These are phyloP conservation scores for Cunninghamia lanceolata DNA, from an alignment of 75 land plant species.

Conservation along the genomic window DNA sequence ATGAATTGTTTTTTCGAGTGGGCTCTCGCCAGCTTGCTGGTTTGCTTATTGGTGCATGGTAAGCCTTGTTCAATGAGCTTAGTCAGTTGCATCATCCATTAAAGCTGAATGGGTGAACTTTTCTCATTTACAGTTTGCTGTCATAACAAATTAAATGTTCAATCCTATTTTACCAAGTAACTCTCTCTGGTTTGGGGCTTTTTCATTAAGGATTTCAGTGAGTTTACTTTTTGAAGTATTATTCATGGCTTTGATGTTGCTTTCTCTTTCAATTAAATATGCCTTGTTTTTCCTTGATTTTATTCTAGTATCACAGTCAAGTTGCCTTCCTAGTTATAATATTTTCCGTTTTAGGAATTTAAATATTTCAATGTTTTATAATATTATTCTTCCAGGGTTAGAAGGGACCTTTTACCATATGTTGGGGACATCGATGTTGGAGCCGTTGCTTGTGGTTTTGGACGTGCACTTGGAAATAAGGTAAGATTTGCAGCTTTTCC, in stretches of 20 bases:
- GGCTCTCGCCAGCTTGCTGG: constrained; percentile 93
- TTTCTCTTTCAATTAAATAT: background rate
- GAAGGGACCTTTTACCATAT: constrained; percentile 43
- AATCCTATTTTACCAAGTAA: background rate
- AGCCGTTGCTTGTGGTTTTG: constrained; percentile 96
- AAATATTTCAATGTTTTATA: background rate
- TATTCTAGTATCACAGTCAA: background rate
- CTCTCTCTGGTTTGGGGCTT: background rate
- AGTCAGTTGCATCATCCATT: background rate
- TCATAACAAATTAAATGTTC: background rate
- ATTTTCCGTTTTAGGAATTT: background rate
- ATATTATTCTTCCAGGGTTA: constrained; percentile 49
- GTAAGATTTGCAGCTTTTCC: constrained; percentile 25
- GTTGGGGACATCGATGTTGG: constrained; percentile 92
- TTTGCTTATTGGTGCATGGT: constrained; percentile 87
- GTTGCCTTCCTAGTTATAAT: background rate
- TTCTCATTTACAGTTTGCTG: background rate
- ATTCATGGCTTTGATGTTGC: background rate
- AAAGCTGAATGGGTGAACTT: background rate
- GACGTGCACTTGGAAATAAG: constrained; percentile 95
- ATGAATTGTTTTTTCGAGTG: constrained; percentile 71
- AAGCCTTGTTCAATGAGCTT: constrained; percentile 12
- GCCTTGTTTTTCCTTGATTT: background rate
- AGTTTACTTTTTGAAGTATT: background rate
- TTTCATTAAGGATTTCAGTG: background rate